Evolutionary conservation across 1,284 basidiomycete genomes (phyloP).

Genomic region (Ustilago sp.): DNA sequence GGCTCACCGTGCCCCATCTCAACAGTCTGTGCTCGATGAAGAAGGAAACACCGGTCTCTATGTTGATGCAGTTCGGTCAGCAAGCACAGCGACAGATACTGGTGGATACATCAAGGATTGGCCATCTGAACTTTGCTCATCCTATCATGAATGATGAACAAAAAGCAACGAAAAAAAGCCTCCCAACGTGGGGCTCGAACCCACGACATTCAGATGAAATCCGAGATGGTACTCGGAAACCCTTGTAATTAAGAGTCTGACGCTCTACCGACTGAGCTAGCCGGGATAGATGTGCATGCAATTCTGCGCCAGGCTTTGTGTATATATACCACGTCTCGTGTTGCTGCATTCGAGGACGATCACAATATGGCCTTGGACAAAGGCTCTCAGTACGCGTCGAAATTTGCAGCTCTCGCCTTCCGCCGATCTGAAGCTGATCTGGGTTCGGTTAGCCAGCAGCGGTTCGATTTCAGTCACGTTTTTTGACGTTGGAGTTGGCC

Average conservation of each 20-base stretch:
- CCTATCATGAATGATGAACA: not conserved
- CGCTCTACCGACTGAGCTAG: slow-evolving; percentile 70
- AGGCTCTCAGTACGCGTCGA: not conserved
- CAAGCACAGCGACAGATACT: no score
- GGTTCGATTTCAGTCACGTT: slow-evolving; percentile 2
- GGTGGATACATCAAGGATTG: no score
- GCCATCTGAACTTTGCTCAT: no score
- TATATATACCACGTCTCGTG: not conserved
- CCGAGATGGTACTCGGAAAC: slow-evolving; percentile 38
- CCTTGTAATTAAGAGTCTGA: slow-evolving; percentile 67
- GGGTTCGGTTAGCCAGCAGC: not conserved
- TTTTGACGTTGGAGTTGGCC: slow-evolving; percentile 9
- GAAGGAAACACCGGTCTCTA: no score
- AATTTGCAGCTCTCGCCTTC: not conserved
- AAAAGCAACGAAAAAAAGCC: slow-evolving; percentile 17
- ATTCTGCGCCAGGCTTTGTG: not conserved
- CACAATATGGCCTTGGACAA: not conserved
- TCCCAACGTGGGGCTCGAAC: slow-evolving; percentile 69
- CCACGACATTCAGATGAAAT: slow-evolving; percentile 66
- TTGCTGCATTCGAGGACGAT: slow-evolving; percentile 8
- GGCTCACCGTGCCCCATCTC: no score
- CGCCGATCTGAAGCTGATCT: not conserved
- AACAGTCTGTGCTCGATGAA: no score
- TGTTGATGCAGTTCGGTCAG: no score
- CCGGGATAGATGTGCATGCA: slow-evolving; percentile 51